Evolutionary conservation across 1,284 basidiomycete genomes (phyloP).

Genomic region (Coriolopsis trogii): DNA sequence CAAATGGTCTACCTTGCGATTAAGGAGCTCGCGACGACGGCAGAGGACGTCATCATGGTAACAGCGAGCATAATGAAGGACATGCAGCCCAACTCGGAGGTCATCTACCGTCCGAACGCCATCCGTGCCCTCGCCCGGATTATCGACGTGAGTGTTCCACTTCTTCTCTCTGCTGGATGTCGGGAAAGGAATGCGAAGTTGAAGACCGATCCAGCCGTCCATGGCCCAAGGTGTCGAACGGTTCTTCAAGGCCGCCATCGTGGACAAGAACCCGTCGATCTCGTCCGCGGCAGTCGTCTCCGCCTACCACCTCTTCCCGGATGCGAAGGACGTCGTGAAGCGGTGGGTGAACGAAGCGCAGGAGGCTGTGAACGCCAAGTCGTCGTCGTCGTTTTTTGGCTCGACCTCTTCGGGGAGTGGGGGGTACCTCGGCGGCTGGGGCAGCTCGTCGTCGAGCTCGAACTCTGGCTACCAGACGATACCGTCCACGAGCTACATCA

Average conservation of each 20-base stretch:
- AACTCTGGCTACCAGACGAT: conserved; percentile 76
- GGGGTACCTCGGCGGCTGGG: conserved; percentile 79
- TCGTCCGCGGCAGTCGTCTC: conserved; percentile 97
- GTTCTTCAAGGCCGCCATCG: conserved; percentile 99
- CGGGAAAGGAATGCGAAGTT: background rate
- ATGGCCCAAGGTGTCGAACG: conserved; percentile 99
- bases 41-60: conserved; percentile 99
- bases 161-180: background rate
- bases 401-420: conserved; percentile 48
- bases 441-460: conserved; percentile 50
- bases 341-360: conserved; percentile 99
- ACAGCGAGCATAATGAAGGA: conserved; percentile 99
- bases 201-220: conserved; percentile 80
- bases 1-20: conserved; percentile 99
- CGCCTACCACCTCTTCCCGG: conserved; percentile 94
- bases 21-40: conserved; percentile 95
- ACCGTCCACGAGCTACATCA: conserved; percentile 87
- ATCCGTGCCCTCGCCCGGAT: conserved; percentile 96
- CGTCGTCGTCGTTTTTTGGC: conserved; percentile 70
- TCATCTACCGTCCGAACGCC: conserved; percentile 97
- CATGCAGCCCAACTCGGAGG: conserved; percentile 99
- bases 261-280: conserved; percentile 95
- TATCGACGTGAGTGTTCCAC: conserved; percentile 73
- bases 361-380: conserved; percentile 93
- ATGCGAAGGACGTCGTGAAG: conserved; percentile 93